Percentiles rank a stretch among this genome's conserved stretches.
Evolutionary conservation across 805 yeast species (phyloP).

Genomic region (Kuraishia hungarica): DNA sequence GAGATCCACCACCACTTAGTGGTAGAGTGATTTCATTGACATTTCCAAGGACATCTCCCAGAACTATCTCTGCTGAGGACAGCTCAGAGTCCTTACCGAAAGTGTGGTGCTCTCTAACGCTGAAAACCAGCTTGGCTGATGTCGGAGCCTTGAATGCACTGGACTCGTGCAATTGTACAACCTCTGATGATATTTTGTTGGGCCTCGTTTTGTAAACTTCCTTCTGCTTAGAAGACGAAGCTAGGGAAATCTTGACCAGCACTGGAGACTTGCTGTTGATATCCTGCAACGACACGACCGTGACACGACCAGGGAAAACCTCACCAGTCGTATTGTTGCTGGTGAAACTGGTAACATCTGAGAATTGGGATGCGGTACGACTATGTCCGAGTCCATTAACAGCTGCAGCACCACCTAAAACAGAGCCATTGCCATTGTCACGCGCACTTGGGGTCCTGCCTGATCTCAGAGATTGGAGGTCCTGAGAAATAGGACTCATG

Average conservation of each 20-base stretch:
- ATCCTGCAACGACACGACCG: slow-evolving; percentile 30
- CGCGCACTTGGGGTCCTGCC: slow-evolving; percentile 11
- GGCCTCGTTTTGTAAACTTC: slow-evolving; percentile 60
- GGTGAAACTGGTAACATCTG: slow-evolving; percentile 28
- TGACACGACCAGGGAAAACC: slow-evolving; percentile 45
- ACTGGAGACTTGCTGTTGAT: slow-evolving; percentile 14
- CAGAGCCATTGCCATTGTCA: slow-evolving; percentile 6
- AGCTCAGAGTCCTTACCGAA: slow-evolving; percentile 64
- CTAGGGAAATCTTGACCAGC: slow-evolving; percentile 45
- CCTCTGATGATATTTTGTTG: slow-evolving; percentile 38
- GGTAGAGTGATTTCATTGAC: slow-evolving; percentile 31
- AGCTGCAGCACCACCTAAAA: slow-evolving; percentile 4
- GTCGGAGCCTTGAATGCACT: slow-evolving; percentile 59
- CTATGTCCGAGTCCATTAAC: slow-evolving; percentile 6
- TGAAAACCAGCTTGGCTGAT: slow-evolving; percentile 51
- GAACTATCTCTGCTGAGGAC: slow-evolving; percentile 46
- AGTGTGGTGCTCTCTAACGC: slow-evolving; percentile 57
- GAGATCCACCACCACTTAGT: slow-evolving; percentile 26
- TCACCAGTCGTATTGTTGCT: slow-evolving; percentile 23
- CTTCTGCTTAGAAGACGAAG: slow-evolving; percentile 32
- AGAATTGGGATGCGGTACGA: slow-evolving; percentile 9
- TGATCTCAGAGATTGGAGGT: slow-evolving; percentile 29
- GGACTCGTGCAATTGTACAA: slow-evolving; percentile 53
- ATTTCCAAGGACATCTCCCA: slow-evolving; percentile 41
- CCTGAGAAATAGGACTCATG: slow-evolving; percentile 16